Base-by-base conservation (phyloP, 768 basidiomycete genomes). In the Collybiopsis luxurians region DNA sequence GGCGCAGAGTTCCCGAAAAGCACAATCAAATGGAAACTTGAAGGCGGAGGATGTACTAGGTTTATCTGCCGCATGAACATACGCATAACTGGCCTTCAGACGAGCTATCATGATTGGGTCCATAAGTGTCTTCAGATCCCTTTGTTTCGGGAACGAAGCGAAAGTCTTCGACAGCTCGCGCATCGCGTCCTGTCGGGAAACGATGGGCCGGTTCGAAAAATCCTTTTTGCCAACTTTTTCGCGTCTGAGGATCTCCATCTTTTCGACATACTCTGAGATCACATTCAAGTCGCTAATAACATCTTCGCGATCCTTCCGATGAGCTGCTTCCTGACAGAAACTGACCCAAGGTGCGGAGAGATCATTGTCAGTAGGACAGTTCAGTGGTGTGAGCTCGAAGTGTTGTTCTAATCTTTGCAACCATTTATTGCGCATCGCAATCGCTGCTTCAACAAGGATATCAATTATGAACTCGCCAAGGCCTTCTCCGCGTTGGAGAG, bases 21-120 rank as follows among this genome's bases (percentile, higher is more conserved):
- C 80, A 47, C 83, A 68, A 57, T 81, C 70, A 72, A 75, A 85
- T 0, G 83, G 79, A 61, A 83, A 83, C 15, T n/a, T n/a, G n/a
- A n/a, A n/a, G n/a, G 76, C 69, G 4, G 71, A 65, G 67, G 73
- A 74, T 3, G 56, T 59, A 4, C 26, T 28, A 1, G 40, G 54
- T 31, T 57, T 55, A 39, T 63, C 31, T 47, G 64, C 53, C 43
- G 61, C 60, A 59, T 78, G 68, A 1, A 69, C 34, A 59, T 82
- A 84, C 0, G 81, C 82, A 53, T 74, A 82, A 23, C 81, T 82
- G 9, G 82, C 83, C 19, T 75, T 75, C 39, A 82, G 59, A 12
- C 71, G 66, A 10, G 66, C 63, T 2, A 76, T 65, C 17, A 67
- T 60, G 2, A 60, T 66, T 5, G 63, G 65, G 34, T 72, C 68